Conservation (phyloP, 75 land plant genomes). For the Pinus tabuliformis region DNA sequence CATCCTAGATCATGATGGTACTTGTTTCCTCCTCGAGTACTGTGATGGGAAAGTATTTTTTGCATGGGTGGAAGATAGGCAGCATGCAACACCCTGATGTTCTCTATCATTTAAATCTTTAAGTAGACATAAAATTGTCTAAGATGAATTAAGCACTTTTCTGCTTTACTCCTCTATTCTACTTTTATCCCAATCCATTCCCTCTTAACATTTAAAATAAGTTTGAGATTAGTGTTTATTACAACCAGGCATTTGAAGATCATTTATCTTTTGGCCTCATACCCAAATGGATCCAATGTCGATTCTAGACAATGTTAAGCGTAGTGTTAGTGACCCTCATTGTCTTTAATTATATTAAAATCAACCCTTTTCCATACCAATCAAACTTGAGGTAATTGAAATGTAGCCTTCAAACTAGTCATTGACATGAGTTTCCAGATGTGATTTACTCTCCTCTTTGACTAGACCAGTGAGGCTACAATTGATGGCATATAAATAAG, state of each 20-base stretch:
- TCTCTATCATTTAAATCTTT: slow-evolving; percentile 1
- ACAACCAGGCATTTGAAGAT: background rate
- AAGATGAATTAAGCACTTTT: background rate
- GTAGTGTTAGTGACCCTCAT: no score
- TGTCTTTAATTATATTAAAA: no score
- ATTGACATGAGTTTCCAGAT: no score
- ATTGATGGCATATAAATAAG: no score
- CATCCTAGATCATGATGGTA: background rate
- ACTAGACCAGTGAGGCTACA: no score
- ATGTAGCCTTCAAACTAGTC: no score
- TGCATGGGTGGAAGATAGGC: background rate
- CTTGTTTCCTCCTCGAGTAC: background rate
- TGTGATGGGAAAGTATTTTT: background rate
- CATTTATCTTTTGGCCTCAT: background rate
- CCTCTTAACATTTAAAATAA: background rate
- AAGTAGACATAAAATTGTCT: background rate
- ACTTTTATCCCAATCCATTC: background rate
- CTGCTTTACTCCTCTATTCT: background rate
- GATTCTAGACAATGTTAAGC: no score
- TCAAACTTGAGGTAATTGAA: no score
- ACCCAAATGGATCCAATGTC: no score
- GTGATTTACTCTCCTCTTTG: no score
- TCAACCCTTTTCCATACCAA: no score
- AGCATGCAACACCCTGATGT: background rate
- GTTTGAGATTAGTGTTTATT: background rate